Conservation (phyloP, 2,329 filamentous ascomycete genomes). For the Decorospora gaudefroyi region DNA sequence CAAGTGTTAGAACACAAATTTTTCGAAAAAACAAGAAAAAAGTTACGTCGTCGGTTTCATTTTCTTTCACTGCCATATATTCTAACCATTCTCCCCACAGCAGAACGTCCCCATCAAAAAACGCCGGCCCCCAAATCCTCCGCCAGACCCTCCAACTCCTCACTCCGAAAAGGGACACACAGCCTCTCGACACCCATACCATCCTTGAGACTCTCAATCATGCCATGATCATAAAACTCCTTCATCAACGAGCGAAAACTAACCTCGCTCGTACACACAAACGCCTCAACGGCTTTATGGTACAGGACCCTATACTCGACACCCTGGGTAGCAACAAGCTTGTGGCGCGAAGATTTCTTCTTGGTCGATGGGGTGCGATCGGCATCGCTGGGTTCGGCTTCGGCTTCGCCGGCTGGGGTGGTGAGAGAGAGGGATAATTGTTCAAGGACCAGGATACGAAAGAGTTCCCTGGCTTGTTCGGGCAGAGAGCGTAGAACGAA, state of each 20-base stretch:
- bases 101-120: slow-evolving; percentile 31
- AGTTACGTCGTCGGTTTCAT: too few relatives aligned
- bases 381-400: slow-evolving; percentile 30
- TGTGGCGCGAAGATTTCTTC: too few relatives aligned
- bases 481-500: slow-evolving; percentile 90
- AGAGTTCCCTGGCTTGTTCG: slow-evolving; percentile 87
- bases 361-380: slow-evolving; percentile 28
- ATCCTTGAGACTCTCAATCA: slow-evolving; percentile 89
- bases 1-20: too few relatives aligned
- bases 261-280: slow-evolving; percentile 96
- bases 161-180: slow-evolving; percentile 80
- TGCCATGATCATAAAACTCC: slow-evolving; percentile 98
- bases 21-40: too few relatives aligned
- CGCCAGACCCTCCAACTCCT: slow-evolving; percentile 86
- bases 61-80: too few relatives aligned
- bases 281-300: slow-evolving; percentile 93
- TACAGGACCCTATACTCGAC: slow-evolving; percentile 92
- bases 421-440: slow-evolving; percentile 70
- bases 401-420: slow-evolving; percentile 47
- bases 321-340: slow-evolving; percentile 62
- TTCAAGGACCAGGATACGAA: slow-evolving; percentile 82
- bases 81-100: too few relatives aligned
- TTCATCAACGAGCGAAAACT: slow-evolving; percentile 92
- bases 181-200: slow-evolving; percentile 81
- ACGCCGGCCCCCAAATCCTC: slow-evolving; percentile 66